Evolutionary conservation across 306 rosid genomes (phyloP), one percentile per base, ranked within the genome.

Genomic region (Trifolium fragiferum): DNA sequence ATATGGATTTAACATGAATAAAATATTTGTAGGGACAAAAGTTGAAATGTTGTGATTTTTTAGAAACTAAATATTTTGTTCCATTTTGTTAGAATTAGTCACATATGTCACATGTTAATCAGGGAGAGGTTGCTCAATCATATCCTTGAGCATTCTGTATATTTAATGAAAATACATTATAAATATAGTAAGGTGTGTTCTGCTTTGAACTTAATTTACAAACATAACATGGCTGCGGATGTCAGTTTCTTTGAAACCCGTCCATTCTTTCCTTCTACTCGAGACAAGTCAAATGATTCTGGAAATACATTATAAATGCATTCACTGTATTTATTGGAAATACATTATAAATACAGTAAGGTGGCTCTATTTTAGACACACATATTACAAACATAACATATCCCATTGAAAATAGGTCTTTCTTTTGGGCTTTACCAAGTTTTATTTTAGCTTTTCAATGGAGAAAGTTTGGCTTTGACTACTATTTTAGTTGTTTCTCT

Each of bases 401-500:
- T 21, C 38, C 47, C 54, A 43, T 66, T n/a, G 35, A 43, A 66
- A 33, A 27, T 53, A 37, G 76, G 23, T 23, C 3, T 21, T 5
- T 10, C 14, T 53, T 38, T 11, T 35, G 35, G 78, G 30, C 66
- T 65, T 46, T 18, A 23, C 77, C 44, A 58, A 46, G 43, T 54
- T 60, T 15, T 60, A 32, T 32, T 76, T 67, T 72, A 38, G 68
- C 65, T 51, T 76, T 51, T 30, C 5, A 40, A 40, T 66, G 64
- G 76, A 66, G 62, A 70, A 70, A 71, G 60, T 40, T 49, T 7
- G 33, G 66, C 63, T 33, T 75, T 65, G 27, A 47, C 44, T 54
- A 25, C 46, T 37, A n/a, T 74, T 65, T 76, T 71, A 64, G 69
- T 47, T 66, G 70, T 44, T 54, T 70, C 69, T 32, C 20, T 72